Percentiles rank a stretch among this genome's conserved stretches.
These are phyloP conservation scores for Silene latifolia DNA, from an alignment of 148 eudicot species.

Conservation along the genomic window DNA sequence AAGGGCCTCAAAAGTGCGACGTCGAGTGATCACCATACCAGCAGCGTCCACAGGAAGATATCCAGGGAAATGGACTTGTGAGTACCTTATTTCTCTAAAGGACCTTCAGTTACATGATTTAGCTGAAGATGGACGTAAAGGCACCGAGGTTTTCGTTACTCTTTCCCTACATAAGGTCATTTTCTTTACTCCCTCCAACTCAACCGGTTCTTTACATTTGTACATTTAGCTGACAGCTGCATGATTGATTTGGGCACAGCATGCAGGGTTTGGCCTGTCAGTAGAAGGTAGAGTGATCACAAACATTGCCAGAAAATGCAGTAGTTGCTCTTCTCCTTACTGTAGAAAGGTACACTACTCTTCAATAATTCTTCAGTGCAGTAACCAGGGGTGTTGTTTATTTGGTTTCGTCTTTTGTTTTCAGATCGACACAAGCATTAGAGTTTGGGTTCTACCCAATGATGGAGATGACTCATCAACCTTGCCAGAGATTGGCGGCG, in stretches of 20 bases:
- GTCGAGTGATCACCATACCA: conserved; percentile 36
- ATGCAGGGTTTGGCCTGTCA: conserved; percentile 82
- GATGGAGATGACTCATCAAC: conserved; percentile 35
- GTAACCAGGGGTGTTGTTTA: too few species aligned
- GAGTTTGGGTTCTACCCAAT: conserved; percentile 65
- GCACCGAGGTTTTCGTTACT: conserved; percentile 36
- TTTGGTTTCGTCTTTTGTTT: background rate
- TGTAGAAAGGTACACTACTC: conserved; percentile 40
- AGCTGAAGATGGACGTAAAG: conserved; percentile 35
- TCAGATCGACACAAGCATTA: conserved; percentile 62
- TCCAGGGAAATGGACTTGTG: conserved; percentile 46
- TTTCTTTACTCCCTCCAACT: too few species aligned
- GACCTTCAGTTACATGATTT: conserved; percentile 47
- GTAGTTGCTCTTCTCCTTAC: conserved; percentile 66
- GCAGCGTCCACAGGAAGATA: conserved; percentile 41
- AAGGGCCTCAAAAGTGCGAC: conserved; percentile 25
- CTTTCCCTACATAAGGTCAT: conserved; percentile 48
- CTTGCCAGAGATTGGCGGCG: conserved; percentile 68
- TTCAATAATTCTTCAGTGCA: background rate
- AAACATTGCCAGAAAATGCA: conserved; percentile 60
- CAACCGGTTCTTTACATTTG: too few species aligned
- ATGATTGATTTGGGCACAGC: conserved; percentile 33
- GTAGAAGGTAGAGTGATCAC: conserved; percentile 71
- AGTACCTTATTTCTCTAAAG: conserved; percentile 39
- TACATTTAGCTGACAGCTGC: background rate